A percentile compares a stretch with the other conserved stretches of the same genome.
phyloP scores from a whole-genome alignment of 306 rosid species.

The Trichosanthes truncata region DNA sequence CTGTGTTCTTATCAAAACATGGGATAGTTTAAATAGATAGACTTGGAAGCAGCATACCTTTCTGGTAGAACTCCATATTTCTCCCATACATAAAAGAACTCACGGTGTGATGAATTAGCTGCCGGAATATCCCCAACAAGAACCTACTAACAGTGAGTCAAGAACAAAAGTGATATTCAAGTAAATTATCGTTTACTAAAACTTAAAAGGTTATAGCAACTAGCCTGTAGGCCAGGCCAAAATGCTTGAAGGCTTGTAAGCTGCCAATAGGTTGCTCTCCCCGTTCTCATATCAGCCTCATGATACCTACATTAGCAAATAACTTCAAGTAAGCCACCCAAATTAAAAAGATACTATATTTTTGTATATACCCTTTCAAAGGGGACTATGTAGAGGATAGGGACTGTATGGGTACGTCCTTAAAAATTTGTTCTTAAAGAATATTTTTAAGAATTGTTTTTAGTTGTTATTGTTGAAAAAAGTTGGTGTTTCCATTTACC shows the following conservation, averaged over 20 bases:
- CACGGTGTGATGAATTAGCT: constrained; percentile 91
- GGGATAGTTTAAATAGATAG: constrained; percentile 1
- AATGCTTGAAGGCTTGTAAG: constrained; percentile 99
- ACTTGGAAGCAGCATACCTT: constrained; percentile 43
- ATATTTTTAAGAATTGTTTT: not conserved
- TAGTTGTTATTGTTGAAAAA: not conserved
- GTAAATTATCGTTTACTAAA: constrained; percentile 4
- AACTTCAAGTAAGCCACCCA: constrained; percentile 4
- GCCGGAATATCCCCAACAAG: constrained; percentile 86
- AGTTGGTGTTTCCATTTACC: not conserved
- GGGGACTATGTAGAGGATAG: not conserved
- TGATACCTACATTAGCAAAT: constrained; percentile 63
- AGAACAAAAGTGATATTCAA: constrained; percentile 20
- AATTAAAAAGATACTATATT: not conserved
- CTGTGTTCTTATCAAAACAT: not conserved
- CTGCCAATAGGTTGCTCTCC: constrained; percentile 96
- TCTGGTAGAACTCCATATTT: constrained; percentile 87
- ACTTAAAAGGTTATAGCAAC: constrained; percentile 16
- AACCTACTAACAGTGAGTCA: constrained; percentile 44
- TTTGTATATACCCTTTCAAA: not conserved
- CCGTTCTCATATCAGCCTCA: constrained; percentile 96
- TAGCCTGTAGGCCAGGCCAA: constrained; percentile 98
- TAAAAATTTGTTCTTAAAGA: not conserved
- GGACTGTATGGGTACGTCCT: not conserved
- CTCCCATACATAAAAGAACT: constrained; percentile 81